Percentiles rank a stretch among this genome's conserved stretches.
Evolutionary conservation across 2,329 filamentous ascomycete genomes (phyloP).

Genomic region (Phaeoacremonium minimum): DNA sequence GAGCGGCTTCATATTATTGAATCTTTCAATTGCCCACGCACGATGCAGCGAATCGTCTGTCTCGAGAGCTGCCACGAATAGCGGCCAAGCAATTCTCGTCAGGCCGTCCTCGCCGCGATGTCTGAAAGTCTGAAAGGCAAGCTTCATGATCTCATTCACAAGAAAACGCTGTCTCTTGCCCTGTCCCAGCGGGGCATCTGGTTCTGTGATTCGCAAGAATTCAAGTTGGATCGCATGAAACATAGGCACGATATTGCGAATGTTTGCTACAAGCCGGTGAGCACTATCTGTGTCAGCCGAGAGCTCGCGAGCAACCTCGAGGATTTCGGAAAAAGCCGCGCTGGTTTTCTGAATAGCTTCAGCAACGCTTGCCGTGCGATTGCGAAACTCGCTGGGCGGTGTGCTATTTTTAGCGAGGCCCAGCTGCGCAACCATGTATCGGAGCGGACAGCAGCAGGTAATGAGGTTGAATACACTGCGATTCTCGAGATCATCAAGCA

Average conservation of each 20-base stretch:
- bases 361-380: slow-evolving; percentile 12
- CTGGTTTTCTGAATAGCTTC: slow-evolving; percentile 15
- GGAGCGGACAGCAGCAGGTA: slow-evolving; percentile 21
- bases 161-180: slow-evolving; percentile 1
- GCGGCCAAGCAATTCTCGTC: slow-evolving; percentile 24
- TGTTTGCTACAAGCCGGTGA: slow-evolving; percentile 24
- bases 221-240: slow-evolving; percentile 28
- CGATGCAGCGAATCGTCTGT: slow-evolving; percentile 24
- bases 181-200: neutral
- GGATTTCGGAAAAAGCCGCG: slow-evolving; percentile 16
- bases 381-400: slow-evolving; percentile 10
- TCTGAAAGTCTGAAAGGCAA: slow-evolving; percentile 25
- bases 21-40: slow-evolving; percentile 25
- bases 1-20: neutral
- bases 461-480: slow-evolving; percentile 23
- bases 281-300: slow-evolving; percentile 17
- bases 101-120: slow-evolving; percentile 25
- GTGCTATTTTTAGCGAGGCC: slow-evolving; percentile 14
- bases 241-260: slow-evolving; percentile 26
- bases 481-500: slow-evolving; percentile 29
- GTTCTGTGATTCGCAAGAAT: slow-evolving; percentile 14
- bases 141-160: slow-evolving; percentile 19
- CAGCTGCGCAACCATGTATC: slow-evolving; percentile 25
- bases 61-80: slow-evolving; percentile 29
- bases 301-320: slow-evolving; percentile 19